Evolutionary conservation across 176 grass and related monocot genomes (phyloP).

Genomic region (Elymus sibiricus): DNA sequence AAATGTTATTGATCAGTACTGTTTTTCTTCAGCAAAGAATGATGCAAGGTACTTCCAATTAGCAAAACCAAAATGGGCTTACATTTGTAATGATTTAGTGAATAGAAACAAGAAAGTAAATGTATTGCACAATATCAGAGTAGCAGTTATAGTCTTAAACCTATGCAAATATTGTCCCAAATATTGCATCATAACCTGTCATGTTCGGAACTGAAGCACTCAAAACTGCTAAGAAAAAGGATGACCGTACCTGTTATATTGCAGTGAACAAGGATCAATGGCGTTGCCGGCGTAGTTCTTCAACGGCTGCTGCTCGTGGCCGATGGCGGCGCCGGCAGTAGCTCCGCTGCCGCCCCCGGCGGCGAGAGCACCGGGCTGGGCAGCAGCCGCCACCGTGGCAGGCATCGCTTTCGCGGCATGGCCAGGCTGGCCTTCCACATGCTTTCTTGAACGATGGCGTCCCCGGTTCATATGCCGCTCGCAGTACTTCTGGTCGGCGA

Average conservation of each 20-base stretch:
- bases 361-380: slow-evolving; percentile 42
- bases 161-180: not conserved
- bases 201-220: not conserved
- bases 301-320: slow-evolving; percentile 33
- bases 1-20: not conserved
- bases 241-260: slow-evolving; percentile 44
- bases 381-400: slow-evolving; percentile 35
- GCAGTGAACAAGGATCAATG: slow-evolving; percentile 41
- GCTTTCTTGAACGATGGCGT: slow-evolving; percentile 99
- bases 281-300: slow-evolving; percentile 34
- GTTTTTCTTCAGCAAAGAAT: not conserved
- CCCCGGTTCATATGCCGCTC: slow-evolving; percentile 98
- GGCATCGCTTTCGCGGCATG: slow-evolving; percentile 82
- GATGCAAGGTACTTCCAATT: not conserved
- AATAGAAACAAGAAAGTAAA: not conserved
- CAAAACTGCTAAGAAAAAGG: not conserved
- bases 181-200: too few species aligned
- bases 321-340: slow-evolving; percentile 25
- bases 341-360: slow-evolving; percentile 26
- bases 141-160: too few species aligned
- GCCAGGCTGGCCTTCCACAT: slow-evolving; percentile 97
- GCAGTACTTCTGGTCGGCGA: slow-evolving; percentile 98
- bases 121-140: not conserved
- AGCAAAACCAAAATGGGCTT: not conserved
- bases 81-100: not conserved